phyloP scores from a whole-genome alignment of 306 rosid species.

The Pterocarpus santalinus region DNA sequence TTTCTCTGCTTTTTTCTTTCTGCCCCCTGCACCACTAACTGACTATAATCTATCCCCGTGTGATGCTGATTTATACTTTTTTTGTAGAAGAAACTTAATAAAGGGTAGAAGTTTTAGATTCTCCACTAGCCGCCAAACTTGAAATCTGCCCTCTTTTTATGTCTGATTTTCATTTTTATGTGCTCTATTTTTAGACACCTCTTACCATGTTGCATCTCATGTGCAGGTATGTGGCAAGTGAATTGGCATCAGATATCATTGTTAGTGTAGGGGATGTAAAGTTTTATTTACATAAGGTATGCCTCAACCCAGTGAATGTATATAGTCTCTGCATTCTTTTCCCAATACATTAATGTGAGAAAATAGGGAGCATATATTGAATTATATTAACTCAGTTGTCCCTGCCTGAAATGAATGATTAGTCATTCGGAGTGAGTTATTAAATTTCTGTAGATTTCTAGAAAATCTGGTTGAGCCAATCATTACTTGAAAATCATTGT shows the following conservation, averaged over 20 bases:
- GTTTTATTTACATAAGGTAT: constrained; percentile 92
- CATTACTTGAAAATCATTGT: constrained; percentile 33
- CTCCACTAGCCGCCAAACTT: background rate
- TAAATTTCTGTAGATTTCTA: constrained; percentile 1
- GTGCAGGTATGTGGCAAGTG: constrained; percentile 90
- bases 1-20: background rate
- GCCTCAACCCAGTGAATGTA: constrained; percentile 30
- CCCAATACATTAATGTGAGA: background rate
- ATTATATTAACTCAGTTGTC: background rate
- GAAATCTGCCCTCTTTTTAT: background rate
- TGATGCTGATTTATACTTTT: constrained; percentile 27
- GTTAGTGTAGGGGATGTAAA: constrained; percentile 72
- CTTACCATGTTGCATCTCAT: constrained; percentile 36
- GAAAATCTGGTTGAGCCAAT: constrained; percentile 25
- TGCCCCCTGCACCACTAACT: background rate
- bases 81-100: background rate
- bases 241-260: constrained; percentile 78
- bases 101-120: background rate
- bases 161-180: constrained; percentile 24
- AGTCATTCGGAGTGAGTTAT: constrained; percentile 10
- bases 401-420: constrained; percentile 10
- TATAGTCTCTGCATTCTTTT: constrained; percentile 9
- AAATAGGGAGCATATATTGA: background rate
- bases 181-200: constrained; percentile 12
- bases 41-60: background rate